These are phyloP conservation scores for Teunomyces gatunensis DNA, from an alignment of 805 yeast genomes.

Conservation along the genomic window DNA sequence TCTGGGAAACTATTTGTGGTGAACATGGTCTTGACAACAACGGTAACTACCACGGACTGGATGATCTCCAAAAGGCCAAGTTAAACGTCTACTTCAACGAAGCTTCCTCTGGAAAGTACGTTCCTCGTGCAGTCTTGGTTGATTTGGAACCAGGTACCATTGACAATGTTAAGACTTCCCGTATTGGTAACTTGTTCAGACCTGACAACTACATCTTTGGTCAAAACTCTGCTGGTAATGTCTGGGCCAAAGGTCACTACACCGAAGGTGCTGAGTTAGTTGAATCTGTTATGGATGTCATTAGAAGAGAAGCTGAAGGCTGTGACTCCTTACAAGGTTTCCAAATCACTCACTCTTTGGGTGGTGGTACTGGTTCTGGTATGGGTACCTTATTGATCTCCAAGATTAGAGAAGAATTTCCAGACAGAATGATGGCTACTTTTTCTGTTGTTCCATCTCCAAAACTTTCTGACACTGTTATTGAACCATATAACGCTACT, in stretches of 20 bases:
- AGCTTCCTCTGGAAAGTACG: constrained; percentile 84
- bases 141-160: constrained; percentile 95
- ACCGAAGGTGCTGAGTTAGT: constrained; percentile 95
- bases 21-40: constrained; percentile 79
- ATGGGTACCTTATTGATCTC: constrained; percentile 88
- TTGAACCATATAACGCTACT: constrained; percentile 93
- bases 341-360: constrained; percentile 64
- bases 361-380: constrained; percentile 95
- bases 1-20: constrained; percentile 89
- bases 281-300: constrained; percentile 83
- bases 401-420: constrained; percentile 86
- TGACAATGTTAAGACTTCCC: constrained; percentile 76
- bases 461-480: constrained; percentile 88
- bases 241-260: constrained; percentile 97
- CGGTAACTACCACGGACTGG: constrained; percentile 61
- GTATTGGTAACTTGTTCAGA: constrained; percentile 83
- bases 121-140: constrained; percentile 88
- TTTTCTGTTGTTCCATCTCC: constrained; percentile 93
- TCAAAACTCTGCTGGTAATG: constrained; percentile 91
- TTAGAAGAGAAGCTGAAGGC: constrained; percentile 91
- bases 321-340: constrained; percentile 93
- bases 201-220: constrained; percentile 91
- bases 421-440: constrained; percentile 95
- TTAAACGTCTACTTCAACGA: constrained; percentile 86
- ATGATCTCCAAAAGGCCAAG: constrained; percentile 47